Conservation (phyloP, 306 rosid genomes). For the Quillaja saponaria region DNA sequence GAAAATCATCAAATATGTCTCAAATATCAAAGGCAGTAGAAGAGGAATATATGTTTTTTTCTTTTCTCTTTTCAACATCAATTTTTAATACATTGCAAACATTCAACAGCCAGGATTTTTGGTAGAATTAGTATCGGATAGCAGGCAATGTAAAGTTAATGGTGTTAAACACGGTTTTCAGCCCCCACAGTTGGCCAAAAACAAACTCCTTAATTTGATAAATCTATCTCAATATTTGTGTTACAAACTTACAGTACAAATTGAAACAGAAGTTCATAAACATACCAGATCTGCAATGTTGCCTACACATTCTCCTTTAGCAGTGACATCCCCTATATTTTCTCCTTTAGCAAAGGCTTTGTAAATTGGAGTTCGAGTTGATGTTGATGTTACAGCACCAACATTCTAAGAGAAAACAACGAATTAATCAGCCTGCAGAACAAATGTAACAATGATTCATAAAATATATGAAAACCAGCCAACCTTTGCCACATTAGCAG, state of each 20-base stretch:
- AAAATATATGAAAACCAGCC: conserved; percentile 2
- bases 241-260: conserved; percentile 7
- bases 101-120: background rate
- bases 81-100: conserved; percentile 4
- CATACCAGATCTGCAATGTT: conserved; percentile 94
- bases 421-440: conserved; percentile 30
- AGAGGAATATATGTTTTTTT: too few species aligned
- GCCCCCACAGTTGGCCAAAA: conserved; percentile 22
- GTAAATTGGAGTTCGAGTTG: conserved; percentile 97
- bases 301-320: conserved; percentile 98
- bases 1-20: background rate
- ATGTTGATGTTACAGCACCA: conserved; percentile 97
- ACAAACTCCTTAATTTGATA: background rate
- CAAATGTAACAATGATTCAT: conserved; percentile 9
- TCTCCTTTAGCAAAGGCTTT: conserved; percentile 99
- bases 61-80: too few species aligned
- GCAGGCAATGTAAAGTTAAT: background rate
- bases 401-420: conserved; percentile 65
- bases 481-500: conserved; percentile 96
- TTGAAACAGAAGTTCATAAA: conserved; percentile 33
- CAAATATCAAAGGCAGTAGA: background rate
- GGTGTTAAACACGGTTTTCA: conserved; percentile 18
- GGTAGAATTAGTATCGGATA: conserved; percentile 12
- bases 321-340: conserved; percentile 98
- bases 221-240: background rate